Base-by-base conservation (phyloP, 2,329 filamentous ascomycete species). In the Colletotrichum sp. region DNA sequence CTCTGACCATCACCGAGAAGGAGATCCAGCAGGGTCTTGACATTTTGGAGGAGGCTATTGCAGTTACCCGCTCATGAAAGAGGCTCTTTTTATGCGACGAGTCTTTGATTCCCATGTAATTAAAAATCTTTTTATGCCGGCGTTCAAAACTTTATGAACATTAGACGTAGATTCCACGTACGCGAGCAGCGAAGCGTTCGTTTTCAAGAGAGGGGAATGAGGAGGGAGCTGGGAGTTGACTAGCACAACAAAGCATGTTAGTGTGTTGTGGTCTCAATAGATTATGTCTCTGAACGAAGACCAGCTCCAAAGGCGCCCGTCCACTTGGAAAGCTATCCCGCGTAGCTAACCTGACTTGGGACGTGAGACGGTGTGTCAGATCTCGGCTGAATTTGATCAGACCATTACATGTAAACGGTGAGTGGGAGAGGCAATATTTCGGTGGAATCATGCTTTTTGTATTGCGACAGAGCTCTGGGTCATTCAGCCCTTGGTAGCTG, bases 21-120 rank as follows among this genome's bases (percentile, higher is more conserved):
- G 95, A 98, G 89, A 97, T 99, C 79, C 88, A 93, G 79, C 89
- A 94, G 78, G 96, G 95, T 0, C 87, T 98, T 84, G 86, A 87
- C 57, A 96, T 98, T 69, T 83, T 99, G 76, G 94, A 93, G 79
- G 90, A 95, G 80, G 91, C 92, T 6, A 92, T 94, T 77, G 82
- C 81, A 30, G 85, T 86, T 52, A 88, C 87, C 59, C 82, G 82
- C 70, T 85, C 77, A 80, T 77, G 63, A 69, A 39, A 9, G 13
- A 12, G 15, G n/a, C 2, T 1, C n/a, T 13, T 52, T 52, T 9
- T 30, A 12, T 26, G 32, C n/a, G 55, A 65, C 4, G 16, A 49
- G 12, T 30, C n/a, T 70, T 13, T 13, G 64, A 49, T 16, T n/a
- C 26, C 67, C 63, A 65, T 73, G 64, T 76, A 60, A 65, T 73